A percentile compares a stretch with the other conserved stretches of the same genome.
phyloP scores from a whole-genome alignment of 306 rosid genomes.

The Luffa aegyptiaca region DNA sequence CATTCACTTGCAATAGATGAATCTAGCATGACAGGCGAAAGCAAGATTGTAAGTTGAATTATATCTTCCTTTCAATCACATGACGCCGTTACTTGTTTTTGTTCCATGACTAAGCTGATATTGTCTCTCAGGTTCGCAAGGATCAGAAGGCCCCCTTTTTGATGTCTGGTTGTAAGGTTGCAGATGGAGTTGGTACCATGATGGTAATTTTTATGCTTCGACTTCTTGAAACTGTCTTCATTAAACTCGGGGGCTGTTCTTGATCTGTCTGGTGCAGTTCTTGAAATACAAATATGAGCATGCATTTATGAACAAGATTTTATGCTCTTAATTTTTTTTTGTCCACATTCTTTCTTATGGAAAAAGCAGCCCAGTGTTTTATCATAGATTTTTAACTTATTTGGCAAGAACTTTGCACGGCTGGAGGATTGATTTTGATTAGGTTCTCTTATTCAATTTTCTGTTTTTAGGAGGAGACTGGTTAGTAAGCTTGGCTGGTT shows the following conservation, averaged over 20 bases:
- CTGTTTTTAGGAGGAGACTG: background rate
- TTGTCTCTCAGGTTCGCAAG: slow-evolving; percentile 67
- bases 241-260: background rate
- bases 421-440: background rate
- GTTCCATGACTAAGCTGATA: slow-evolving; percentile 22
- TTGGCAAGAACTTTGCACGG: background rate
- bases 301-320: background rate
- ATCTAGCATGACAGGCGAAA: slow-evolving; percentile 99
- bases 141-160: slow-evolving; percentile 76
- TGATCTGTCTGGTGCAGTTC: background rate
- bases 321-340: background rate
- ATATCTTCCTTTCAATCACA: slow-evolving; percentile 13
- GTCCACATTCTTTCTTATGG: background rate
- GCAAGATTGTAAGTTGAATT: slow-evolving; percentile 70
- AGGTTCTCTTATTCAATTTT: background rate
- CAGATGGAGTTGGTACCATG: slow-evolving; percentile 95
- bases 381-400: background rate
- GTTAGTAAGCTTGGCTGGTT: background rate
- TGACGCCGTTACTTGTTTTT: background rate
- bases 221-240: background rate
- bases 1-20: slow-evolving; percentile 94
- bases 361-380: background rate
- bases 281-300: background rate
- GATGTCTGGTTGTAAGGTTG: slow-evolving; percentile 98
- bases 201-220: slow-evolving; percentile 40